Percentiles rank a stretch among this genome's conserved stretches.
Conservation (phyloP, 805 yeast genomes). For the Sungouiozyma ichnusensis region DNA sequence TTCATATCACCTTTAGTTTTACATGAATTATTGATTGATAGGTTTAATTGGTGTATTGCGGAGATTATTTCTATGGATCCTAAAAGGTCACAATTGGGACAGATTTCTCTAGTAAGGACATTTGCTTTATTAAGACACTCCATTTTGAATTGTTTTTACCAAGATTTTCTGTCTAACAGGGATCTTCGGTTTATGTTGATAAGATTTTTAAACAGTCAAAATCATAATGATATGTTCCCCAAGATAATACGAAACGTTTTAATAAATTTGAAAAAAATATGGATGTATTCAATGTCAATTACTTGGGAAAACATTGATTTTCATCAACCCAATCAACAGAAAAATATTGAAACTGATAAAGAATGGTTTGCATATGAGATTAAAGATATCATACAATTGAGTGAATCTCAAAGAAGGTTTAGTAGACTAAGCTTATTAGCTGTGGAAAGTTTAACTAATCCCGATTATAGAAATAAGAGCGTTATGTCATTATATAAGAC, state of each 20-base stretch:
- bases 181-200: slow-evolving; percentile 38
- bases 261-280: slow-evolving; percentile 37
- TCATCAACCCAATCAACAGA: slow-evolving; percentile 10
- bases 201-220: slow-evolving; percentile 31
- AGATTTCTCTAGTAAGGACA: slow-evolving; percentile 62
- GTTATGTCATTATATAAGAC: slow-evolving; percentile 23
- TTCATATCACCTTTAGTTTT: slow-evolving; percentile 52
- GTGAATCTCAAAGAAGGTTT: slow-evolving; percentile 9
- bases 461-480: slow-evolving; percentile 24
- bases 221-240: slow-evolving; percentile 3
- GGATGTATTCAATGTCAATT: slow-evolving; percentile 30
- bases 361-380: slow-evolving; percentile 17
- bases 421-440: slow-evolving; percentile 26
- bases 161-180: slow-evolving; percentile 58
- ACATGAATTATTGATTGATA: slow-evolving; percentile 47
- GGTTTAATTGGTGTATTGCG: slow-evolving; percentile 65
- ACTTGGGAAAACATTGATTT: slow-evolving; percentile 22
- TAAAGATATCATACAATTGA: slow-evolving; percentile 15
- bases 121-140: slow-evolving; percentile 86
- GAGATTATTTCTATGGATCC: slow-evolving; percentile 11
- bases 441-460: slow-evolving; percentile 21
- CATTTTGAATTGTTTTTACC: slow-evolving; percentile 76
- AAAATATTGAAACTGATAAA: slow-evolving; percentile 5
- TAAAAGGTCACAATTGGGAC: slow-evolving; percentile 35
- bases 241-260: slow-evolving; percentile 31